phyloP scores from a whole-genome alignment of 495 filamentous ascomycete species.

The Daldinia vernicosa region DNA sequence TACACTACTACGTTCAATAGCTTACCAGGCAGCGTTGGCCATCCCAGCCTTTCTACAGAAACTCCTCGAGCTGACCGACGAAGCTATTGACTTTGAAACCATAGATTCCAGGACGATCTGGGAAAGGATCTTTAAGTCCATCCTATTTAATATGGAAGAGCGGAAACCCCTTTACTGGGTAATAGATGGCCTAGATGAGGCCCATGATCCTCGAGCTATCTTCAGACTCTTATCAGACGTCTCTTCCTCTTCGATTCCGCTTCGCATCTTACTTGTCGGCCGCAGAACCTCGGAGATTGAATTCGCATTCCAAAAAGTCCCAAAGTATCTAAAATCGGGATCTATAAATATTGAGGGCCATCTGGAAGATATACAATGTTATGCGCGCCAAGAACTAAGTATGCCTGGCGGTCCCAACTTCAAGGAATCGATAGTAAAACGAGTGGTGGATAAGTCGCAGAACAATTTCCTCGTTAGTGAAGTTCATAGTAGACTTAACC shows the following conservation, averaged over 20 bases:
- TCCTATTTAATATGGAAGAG: slow-evolving; percentile 39
- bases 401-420: slow-evolving; percentile 15
- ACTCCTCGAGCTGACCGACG: slow-evolving; percentile 35
- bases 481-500: neutral
- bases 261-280: slow-evolving; percentile 38
- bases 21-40: slow-evolving; percentile 45
- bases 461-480: slow-evolving; percentile 39
- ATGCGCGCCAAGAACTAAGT: slow-evolving; percentile 35
- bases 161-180: slow-evolving; percentile 46
- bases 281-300: slow-evolving; percentile 33
- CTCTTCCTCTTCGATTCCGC: slow-evolving; percentile 5
- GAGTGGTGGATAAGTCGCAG: slow-evolving; percentile 33
- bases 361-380: slow-evolving; percentile 37
- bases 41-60: slow-evolving; percentile 35
- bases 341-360: slow-evolving; percentile 32
- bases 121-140: slow-evolving; percentile 49
- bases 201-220: slow-evolving; percentile 28
- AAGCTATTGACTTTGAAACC: slow-evolving; percentile 28
- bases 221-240: neutral
- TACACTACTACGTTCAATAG: slow-evolving; percentile 43
- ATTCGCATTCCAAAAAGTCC: slow-evolving; percentile 14
- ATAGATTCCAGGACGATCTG: slow-evolving; percentile 49
- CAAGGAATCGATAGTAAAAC: slow-evolving; percentile 17
- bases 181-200: slow-evolving; percentile 52
- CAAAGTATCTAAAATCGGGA: slow-evolving; percentile 1